phyloP scores from a whole-genome alignment of 352 stramenopile genomes.

The Globisporangium camurandrum region DNA sequence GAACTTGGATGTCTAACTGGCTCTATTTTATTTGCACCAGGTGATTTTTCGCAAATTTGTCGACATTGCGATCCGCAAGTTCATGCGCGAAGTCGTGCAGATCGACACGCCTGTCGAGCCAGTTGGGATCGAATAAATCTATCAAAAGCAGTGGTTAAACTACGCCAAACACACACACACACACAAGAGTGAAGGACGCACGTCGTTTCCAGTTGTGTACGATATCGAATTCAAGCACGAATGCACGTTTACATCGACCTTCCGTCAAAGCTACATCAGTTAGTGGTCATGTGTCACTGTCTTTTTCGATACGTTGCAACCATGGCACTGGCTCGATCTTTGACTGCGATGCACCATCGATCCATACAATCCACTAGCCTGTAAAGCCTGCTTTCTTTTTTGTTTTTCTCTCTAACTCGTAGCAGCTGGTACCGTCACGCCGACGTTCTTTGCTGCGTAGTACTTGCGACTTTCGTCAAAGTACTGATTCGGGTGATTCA shows the following conservation, averaged over 20 bases:
- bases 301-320: no score
- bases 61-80: slow-evolving; percentile 62
- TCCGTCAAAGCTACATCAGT: no score
- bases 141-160: neutral
- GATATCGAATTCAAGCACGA: no score
- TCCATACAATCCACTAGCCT: neutral
- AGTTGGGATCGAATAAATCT: neutral
- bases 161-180: neutral
- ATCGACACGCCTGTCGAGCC: slow-evolving; percentile 7
- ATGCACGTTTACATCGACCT: no score
- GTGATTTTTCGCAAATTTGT: slow-evolving; percentile 64
- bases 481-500: slow-evolving; percentile 98
- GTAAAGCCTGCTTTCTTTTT: no score
- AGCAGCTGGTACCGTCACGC: slow-evolving; percentile 32
- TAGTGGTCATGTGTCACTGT: no score
- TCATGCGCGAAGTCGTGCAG: slow-evolving; percentile 34
- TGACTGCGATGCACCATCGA: no score
- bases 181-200: neutral
- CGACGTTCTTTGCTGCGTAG: slow-evolving; percentile 78
- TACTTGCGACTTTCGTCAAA: slow-evolving; percentile 95
- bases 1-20: neutral
- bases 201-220: no score
- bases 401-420: no score
- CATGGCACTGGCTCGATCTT: no score
- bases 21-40: slow-evolving; percentile 8